Percentiles rank a stretch among this genome's conserved stretches.
phyloP scores from a whole-genome alignment of 2,329 filamentous ascomycete genomes.

The Calonectria henricotiae region DNA sequence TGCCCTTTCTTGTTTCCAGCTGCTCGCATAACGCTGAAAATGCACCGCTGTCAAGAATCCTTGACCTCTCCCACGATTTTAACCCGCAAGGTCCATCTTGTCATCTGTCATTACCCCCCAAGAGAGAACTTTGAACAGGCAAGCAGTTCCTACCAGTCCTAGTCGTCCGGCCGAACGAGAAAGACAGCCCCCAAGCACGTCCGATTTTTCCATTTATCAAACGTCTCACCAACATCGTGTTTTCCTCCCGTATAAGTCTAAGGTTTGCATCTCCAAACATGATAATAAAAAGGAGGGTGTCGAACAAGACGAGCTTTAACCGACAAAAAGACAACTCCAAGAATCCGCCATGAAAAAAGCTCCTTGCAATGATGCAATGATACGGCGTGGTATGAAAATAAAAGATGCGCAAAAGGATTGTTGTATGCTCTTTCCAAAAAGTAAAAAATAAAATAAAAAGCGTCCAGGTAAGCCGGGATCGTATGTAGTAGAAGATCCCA shows the following conservation, averaged over 20 bases:
- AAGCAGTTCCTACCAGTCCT: background rate
- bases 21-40: slow-evolving; percentile 29
- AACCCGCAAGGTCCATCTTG: background rate
- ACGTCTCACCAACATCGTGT: slow-evolving; percentile 13
- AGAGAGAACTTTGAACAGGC: background rate
- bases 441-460: slow-evolving; percentile 19
- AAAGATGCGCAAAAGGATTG: slow-evolving; percentile 38
- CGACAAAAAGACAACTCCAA: slow-evolving; percentile 42
- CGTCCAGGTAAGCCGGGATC: slow-evolving; percentile 31
- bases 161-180: background rate
- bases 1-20: slow-evolving; percentile 8
- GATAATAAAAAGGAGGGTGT: slow-evolving; percentile 32
- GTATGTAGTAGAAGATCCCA: slow-evolving; percentile 21
- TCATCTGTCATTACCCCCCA: slow-evolving; percentile 5
- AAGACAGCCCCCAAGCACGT: slow-evolving; percentile 1
- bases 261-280: slow-evolving; percentile 35
- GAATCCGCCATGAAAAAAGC: slow-evolving; percentile 37
- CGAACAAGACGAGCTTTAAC: slow-evolving; percentile 32
- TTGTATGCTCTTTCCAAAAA: slow-evolving; percentile 28
- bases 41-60: slow-evolving; percentile 1
- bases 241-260: slow-evolving; percentile 39
- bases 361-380: slow-evolving; percentile 38
- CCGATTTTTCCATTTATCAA: slow-evolving; percentile 23
- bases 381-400: slow-evolving; percentile 43
- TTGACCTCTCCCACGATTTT: background rate